phyloP scores from a whole-genome alignment of 2,329 filamentous ascomycete genomes.

The Exutisphaerella laricina region DNA sequence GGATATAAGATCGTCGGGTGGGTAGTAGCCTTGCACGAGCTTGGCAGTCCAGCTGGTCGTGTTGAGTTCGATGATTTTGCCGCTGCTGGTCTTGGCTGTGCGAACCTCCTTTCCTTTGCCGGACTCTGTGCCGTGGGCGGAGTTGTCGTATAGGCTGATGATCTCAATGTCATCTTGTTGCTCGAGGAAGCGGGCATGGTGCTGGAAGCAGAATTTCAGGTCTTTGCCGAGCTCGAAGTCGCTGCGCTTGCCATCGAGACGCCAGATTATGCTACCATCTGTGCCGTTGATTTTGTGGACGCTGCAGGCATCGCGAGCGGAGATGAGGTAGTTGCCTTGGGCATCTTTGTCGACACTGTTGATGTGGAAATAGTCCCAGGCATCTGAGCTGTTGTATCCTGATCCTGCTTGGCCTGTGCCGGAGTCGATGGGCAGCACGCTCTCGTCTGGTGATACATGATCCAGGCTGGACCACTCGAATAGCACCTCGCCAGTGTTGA shows the following conservation, averaged over 20 bases:
- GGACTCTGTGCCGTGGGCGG: constrained; percentile 19
- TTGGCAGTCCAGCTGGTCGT: constrained; percentile 11
- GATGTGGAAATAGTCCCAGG: constrained; percentile 44
- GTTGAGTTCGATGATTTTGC: constrained; percentile 5
- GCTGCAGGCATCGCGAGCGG: constrained; percentile 37
- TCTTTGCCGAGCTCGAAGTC: constrained; percentile 39
- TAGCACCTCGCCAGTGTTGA: constrained; percentile 32
- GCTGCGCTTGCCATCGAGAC: constrained; percentile 44
- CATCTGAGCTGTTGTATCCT: constrained; percentile 28
- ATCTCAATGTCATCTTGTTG: constrained; percentile 7
- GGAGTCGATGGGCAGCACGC: constrained; percentile 37
- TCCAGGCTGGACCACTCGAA: constrained; percentile 35
- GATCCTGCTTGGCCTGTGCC: constrained; percentile 27
- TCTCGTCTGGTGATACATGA: constrained; percentile 24
- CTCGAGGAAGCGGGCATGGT: constrained; percentile 7
- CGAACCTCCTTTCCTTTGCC: constrained; percentile 10
- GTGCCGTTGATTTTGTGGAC: constrained; percentile 41
- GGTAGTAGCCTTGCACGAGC: constrained; percentile 11
- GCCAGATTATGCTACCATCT: constrained; percentile 43
- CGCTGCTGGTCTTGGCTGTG: constrained; percentile 11
- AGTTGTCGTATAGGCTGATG: constrained; percentile 41
- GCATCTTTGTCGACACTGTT: constrained; percentile 47
- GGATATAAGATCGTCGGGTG: constrained; percentile 34
- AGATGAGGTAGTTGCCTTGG: constrained; percentile 42
- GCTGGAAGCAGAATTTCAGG: constrained; percentile 15